Base-by-base conservation (phyloP, 306 rosid species). In the Dryas drummondii region DNA sequence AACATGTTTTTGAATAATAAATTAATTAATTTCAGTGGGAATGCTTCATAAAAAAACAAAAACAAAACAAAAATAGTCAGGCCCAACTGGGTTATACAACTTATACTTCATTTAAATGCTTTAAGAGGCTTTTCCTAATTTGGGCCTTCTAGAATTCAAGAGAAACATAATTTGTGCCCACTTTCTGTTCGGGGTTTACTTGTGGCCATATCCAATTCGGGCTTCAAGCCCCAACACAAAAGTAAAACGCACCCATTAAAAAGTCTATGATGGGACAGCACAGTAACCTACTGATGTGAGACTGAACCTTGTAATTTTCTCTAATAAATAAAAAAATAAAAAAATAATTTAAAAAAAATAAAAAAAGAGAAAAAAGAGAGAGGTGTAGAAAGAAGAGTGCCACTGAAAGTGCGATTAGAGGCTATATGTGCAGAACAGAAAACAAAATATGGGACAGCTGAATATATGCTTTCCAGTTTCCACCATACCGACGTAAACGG, bases 401-500 rank as follows among this genome's bases (percentile, higher is more conserved):
- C 37, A 1, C 37, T 10, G 46, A 14, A 60, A 59, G 44, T 59
- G 44, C 5, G 41, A 58, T 58, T 58, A 19, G 63, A 58, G 22
- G 22, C 22, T 22, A 19, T 17, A 0, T 9, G 19, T 54, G 37
- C 67, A 32, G 67, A 12, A 9, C 66, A 12, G 80, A 62, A 62
- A 41, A 15, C 55, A 4, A 45, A 44, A 3, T 26, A 14, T n/a
- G 0, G 16, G 15, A 19, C 46, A 26, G 67, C 76, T 22, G 7
- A 59, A 27, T 10, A 46, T 5, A 5, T 71, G 37, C 37, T 32
- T 2, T 32, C 37, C 37, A 32, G 2, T 32, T 32, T 22, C 22
- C 22, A 32, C 37, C 58, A 70, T 78, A 72, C 87, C 87, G 85
- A 80, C 93, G 87, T 80, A 80, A 86, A 86, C 88, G 89, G 86